Percentiles rank a stretch among this genome's conserved stretches.
phyloP scores from a whole-genome alignment of 2,329 filamentous ascomycete genomes.

The Ambrosiella beaveri region DNA sequence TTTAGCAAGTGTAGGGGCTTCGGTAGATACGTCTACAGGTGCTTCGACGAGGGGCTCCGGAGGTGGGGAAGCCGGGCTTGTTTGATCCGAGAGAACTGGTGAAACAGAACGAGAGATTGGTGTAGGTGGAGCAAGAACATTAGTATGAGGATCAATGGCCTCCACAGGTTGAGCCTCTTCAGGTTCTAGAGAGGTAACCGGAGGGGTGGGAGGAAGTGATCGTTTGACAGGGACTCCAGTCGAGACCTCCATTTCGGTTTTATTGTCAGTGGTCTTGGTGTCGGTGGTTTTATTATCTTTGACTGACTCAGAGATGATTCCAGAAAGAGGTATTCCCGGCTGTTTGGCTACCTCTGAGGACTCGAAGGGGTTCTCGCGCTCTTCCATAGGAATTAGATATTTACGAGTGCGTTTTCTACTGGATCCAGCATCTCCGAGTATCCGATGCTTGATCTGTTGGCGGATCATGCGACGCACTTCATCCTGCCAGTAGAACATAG shows the following conservation, averaged over 20 bases:
- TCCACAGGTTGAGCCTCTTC: not conserved
- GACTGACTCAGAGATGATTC: not conserved
- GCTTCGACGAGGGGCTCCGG: conserved; percentile 13
- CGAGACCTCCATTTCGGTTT: not conserved
- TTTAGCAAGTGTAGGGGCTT: conserved; percentile 23
- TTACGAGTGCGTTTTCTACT: conserved; percentile 8
- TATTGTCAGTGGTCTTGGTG: not conserved
- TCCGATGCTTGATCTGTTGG: conserved; percentile 6
- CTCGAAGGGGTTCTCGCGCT: conserved; percentile 9
- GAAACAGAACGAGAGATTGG: not conserved
- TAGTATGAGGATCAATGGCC: not conserved
- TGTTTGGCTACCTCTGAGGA: not conserved
- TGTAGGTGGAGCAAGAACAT: not conserved
- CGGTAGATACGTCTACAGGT: too few species aligned
- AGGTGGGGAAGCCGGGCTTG: conserved; percentile 14
- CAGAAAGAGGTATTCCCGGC: not conserved
- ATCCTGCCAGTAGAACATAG: conserved; percentile 28
- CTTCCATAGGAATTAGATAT: conserved; percentile 10
- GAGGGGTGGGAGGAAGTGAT: not conserved
- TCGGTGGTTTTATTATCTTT: not conserved
- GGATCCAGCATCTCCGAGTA: conserved; percentile 8
- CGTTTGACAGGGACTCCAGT: not conserved
- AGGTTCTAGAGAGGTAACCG: not conserved
- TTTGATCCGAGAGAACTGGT: conserved; percentile 7
- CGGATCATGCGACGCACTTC: conserved; percentile 23